Evolutionary conservation across 2,329 filamentous ascomycete species (phyloP).

Genomic region (Triangularia setosa): DNA sequence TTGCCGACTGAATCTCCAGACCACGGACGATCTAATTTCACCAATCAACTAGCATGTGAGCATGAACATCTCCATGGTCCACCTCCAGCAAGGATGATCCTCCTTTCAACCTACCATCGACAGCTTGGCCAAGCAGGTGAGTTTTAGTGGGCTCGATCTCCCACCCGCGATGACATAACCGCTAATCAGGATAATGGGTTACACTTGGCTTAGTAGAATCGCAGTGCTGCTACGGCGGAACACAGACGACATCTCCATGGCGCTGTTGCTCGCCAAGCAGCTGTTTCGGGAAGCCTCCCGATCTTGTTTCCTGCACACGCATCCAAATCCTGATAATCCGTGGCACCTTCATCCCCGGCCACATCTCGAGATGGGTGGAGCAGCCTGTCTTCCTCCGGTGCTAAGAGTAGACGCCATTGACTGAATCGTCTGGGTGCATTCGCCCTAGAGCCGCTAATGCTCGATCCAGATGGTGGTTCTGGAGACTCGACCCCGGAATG

Average conservation of each 20-base stretch:
- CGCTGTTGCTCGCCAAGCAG: slow-evolving; percentile 7
- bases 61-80: neutral
- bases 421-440: slow-evolving; percentile 18
- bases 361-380: neutral
- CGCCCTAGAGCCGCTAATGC: slow-evolving; percentile 16
- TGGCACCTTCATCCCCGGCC: neutral
- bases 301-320: slow-evolving; percentile 4
- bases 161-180: neutral
- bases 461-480: slow-evolving; percentile 5
- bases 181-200: neutral
- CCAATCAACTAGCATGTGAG: neutral
- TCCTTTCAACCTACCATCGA: neutral
- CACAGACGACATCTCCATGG: neutral
- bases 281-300: neutral
- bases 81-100: neutral
- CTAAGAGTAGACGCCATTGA: slow-evolving; percentile 5
- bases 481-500: slow-evolving; percentile 2
- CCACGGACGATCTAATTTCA: neutral
- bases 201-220: neutral
- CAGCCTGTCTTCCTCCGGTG: neutral
- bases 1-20: neutral
- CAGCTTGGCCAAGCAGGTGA: neutral
- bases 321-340: neutral
- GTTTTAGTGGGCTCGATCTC: neutral
- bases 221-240: neutral